A percentile compares a stretch with the other conserved stretches of the same genome.
phyloP scores from a whole-genome alignment of 2,329 filamentous ascomycete species.

The Arthrobotrys entomopaga region DNA sequence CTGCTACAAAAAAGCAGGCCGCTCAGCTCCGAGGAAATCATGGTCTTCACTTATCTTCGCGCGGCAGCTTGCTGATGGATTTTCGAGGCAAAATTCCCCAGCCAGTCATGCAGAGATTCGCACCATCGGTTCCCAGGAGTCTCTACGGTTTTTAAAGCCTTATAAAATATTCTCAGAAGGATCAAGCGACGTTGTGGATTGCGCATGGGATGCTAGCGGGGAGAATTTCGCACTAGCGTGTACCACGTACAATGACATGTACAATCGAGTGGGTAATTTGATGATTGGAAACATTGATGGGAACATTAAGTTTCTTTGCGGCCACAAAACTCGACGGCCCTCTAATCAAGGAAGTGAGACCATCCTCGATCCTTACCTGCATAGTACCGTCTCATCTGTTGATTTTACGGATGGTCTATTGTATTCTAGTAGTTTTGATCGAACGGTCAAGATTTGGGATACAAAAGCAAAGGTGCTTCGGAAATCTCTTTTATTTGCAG shows the following conservation, averaged over 20 bases:
- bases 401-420: slow-evolving; percentile 55
- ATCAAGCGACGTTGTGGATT: slow-evolving; percentile 57
- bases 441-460: slow-evolving; percentile 57
- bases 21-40: background rate
- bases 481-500: slow-evolving; percentile 23
- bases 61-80: slow-evolving; percentile 20
- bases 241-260: slow-evolving; percentile 56
- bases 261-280: slow-evolving; percentile 58
- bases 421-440: slow-evolving; percentile 57
- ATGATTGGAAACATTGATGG: slow-evolving; percentile 56
- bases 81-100: background rate
- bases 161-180: slow-evolving; percentile 56
- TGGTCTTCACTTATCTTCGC: slow-evolving; percentile 30
- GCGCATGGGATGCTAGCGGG: slow-evolving; percentile 56
- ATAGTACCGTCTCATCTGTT: slow-evolving; percentile 57
- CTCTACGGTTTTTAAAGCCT: slow-evolving; percentile 51
- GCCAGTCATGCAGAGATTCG: slow-evolving; percentile 30
- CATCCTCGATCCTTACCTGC: slow-evolving; percentile 54
- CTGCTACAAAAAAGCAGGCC: background rate
- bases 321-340: slow-evolving; percentile 54
- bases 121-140: slow-evolving; percentile 19
- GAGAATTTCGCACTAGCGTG: slow-evolving; percentile 55
- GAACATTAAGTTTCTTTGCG: slow-evolving; percentile 56
- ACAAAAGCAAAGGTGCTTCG: slow-evolving; percentile 42
- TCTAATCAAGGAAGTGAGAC: slow-evolving; percentile 35